Evolutionary conservation across 805 yeast species (phyloP), one percentile per base, ranked within the genome.

Genomic region (Tetrapisispora iriomotensis): DNA sequence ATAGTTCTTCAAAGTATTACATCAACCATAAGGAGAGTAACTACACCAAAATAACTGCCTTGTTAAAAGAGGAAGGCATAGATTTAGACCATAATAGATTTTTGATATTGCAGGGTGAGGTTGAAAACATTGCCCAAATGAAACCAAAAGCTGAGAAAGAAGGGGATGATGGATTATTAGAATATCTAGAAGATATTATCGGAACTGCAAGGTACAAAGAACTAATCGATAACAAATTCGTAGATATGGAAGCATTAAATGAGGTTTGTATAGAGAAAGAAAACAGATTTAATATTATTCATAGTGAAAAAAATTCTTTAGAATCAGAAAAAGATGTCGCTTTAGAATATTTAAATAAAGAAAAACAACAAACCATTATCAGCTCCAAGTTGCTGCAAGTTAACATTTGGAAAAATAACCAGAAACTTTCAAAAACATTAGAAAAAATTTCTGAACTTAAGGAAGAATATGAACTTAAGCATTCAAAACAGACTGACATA

Each of bases 61-160:
- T 84, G 25, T 67, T 92, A 36, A 79, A 77, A 47, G 78, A 72
- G 14, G 77, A 86, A 55, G 98, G 97, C 5, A 82, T 92, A 42
- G 98, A 92, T 60, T 68, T 92, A 45, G 94, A 88, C 49, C 98
- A 92, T 61, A 92, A 92, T 56, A 71, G 99, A 50, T 92, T 92
- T 52, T 70, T 92, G 50, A 94, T 92, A 55, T 66, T 92, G 33
- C 99, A 92, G 63, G 99, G 99, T 58, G 99, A 92, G 58, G 98
- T 92, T 31, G 99, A 92, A 64, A 81, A 88, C 47, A 92, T 92
- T 54, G 96, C 98, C 0, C 96, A 92, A 58, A 94, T 92, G 99
- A 90, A 90, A 56, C 83, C 99, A 9, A 92, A 90, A 54, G 97
- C 96, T 0, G 96, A 92, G 53, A 75, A 70, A 37, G 95, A 85